A percentile compares a stretch with the other conserved stretches of the same genome.
phyloP scores from a whole-genome alignment of 2,329 filamentous ascomycete genomes.

The Ceratocystis harringtonii region DNA sequence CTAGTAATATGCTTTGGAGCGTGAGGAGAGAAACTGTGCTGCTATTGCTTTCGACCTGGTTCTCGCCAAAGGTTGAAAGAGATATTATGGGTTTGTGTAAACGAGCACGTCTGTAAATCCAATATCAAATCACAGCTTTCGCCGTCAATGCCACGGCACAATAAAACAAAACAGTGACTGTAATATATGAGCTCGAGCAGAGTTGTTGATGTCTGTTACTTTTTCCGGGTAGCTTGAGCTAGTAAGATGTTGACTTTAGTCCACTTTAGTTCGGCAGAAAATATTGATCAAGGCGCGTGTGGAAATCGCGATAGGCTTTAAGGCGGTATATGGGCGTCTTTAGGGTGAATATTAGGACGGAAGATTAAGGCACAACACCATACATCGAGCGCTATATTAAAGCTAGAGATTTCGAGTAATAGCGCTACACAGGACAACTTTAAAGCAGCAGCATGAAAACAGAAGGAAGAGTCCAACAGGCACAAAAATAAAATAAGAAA shows the following conservation, averaged over 20 bases:
- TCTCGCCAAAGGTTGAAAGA: not conserved
- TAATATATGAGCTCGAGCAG: not conserved
- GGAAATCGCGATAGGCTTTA: not conserved
- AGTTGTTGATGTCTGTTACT: not conserved
- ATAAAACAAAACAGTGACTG: not conserved
- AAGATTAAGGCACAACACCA: no score
- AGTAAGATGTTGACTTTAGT: not conserved
- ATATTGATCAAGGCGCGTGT: not conserved
- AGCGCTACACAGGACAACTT: not conserved
- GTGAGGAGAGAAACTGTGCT: no score
- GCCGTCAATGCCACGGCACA: not conserved
- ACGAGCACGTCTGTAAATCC: not conserved
- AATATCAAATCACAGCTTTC: not conserved
- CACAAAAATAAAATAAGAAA: not conserved
- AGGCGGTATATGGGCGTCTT: not conserved
- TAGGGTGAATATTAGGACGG: no score
- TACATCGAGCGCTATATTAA: no score
- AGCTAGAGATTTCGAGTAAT: no score
- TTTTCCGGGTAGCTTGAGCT: not conserved
- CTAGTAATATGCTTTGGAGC: not conserved
- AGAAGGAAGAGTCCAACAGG: not conserved
- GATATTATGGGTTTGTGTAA: not conserved
- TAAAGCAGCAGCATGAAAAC: not conserved
- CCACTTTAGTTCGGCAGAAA: not conserved
- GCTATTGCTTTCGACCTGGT: no score